Percentiles rank a stretch among this genome's conserved stretches.
Evolutionary conservation across 2,329 filamentous ascomycete species (phyloP).

Genomic region (Paraphoma chrysanthemicola): DNA sequence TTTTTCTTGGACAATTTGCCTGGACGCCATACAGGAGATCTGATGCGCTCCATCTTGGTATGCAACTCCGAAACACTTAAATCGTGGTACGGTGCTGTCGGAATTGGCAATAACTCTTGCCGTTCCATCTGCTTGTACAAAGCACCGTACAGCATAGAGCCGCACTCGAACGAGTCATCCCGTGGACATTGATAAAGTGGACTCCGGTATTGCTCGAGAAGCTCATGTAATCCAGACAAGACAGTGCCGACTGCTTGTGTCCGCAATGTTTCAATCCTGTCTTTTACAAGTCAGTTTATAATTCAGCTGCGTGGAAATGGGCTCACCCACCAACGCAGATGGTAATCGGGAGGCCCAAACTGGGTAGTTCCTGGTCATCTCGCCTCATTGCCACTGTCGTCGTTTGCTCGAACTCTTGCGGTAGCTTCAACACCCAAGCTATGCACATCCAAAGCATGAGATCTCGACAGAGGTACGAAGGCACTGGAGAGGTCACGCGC

Average conservation of each 20-base stretch:
- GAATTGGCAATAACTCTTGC: conserved; percentile 6
- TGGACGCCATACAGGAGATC: conserved; percentile 2
- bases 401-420: conserved; percentile 10
- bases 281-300: conserved; percentile 7
- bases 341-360: conserved; percentile 10
- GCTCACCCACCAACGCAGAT: conserved; percentile 6
- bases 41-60: conserved; percentile 6
- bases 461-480: conserved; percentile 17
- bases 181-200: conserved; percentile 7
- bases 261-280: conserved; percentile 6
- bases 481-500: conserved; percentile 1
- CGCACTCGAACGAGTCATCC: conserved; percentile 14
- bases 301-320: not conserved
- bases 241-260: conserved; percentile 7
- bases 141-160: conserved; percentile 14
- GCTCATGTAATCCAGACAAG: conserved; percentile 7
- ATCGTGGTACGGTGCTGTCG: conserved; percentile 5
- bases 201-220: conserved; percentile 8
- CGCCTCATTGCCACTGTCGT: conserved; percentile 8
- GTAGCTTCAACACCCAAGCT: conserved; percentile 24
- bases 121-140: conserved; percentile 11
- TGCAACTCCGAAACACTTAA: conserved; percentile 6
- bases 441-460: conserved; percentile 33
- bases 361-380: conserved; percentile 2
- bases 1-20: too few species aligned